A percentile compares a stretch with the other conserved stretches of the same genome.
Evolutionary conservation across 768 basidiomycete species (phyloP).

Genomic region (Russula olivacea): DNA sequence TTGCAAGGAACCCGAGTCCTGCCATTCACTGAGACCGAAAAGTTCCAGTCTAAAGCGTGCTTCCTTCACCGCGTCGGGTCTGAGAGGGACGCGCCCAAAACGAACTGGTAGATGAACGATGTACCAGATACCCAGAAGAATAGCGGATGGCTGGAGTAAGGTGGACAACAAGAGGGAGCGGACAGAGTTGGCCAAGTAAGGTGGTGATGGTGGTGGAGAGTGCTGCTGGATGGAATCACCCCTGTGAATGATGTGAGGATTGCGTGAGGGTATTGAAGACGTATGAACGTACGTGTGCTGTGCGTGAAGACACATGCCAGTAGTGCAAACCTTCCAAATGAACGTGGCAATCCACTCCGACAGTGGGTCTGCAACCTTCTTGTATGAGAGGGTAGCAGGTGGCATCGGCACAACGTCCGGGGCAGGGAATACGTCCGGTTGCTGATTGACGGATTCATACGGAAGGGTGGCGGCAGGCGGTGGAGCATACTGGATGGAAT

Average conservation of each 20-base stretch:
- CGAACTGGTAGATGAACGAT: conserved; percentile 70
- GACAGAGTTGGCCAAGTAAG: conserved; percentile 51
- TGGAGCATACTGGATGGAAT: conserved; percentile 28
- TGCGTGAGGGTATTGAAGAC: neutral
- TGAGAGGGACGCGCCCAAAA: conserved; percentile 48
- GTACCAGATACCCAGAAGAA: conserved; percentile 77
- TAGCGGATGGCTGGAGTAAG: conserved; percentile 73
- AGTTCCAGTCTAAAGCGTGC: conserved; percentile 58
- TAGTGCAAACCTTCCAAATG: conserved; percentile 78
- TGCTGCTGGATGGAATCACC: conserved; percentile 33
- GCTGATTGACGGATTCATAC: conserved; percentile 28
- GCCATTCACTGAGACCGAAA: conserved; percentile 41
- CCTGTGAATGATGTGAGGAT: conserved; percentile 12
- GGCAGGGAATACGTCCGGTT: conserved; percentile 34
- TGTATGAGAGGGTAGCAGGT: conserved; percentile 53
- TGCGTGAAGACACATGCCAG: conserved; percentile 56
- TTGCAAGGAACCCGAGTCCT: conserved; percentile 41
- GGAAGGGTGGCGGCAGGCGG: conserved; percentile 22
- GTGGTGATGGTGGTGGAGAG: conserved; percentile 42
- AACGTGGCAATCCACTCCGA: conserved; percentile 75
- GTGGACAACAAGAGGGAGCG: conserved; percentile 75
- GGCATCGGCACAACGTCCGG: conserved; percentile 43
- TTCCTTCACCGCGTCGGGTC: conserved; percentile 52
- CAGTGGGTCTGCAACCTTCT: conserved; percentile 68
- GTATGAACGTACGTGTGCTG: conserved; percentile 47